Evolutionary conservation across 176 grass and related monocot genomes (phyloP), one percentile per base, ranked within the genome.

Genomic region (Aechmea fasciata): DNA sequence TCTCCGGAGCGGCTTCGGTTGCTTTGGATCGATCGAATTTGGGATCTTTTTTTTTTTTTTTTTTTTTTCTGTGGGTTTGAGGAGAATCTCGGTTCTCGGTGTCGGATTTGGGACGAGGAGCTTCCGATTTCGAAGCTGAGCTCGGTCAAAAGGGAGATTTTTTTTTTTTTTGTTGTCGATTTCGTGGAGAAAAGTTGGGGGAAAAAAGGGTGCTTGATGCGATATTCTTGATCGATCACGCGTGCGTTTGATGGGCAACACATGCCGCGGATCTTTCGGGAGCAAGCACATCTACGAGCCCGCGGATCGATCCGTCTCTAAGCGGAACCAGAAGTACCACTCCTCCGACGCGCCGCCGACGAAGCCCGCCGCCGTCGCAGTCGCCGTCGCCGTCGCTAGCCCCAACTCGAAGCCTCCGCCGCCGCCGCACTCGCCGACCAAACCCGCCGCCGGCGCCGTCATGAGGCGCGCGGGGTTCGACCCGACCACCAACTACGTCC

Each of bases 191-290:
- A 68, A 26, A 26, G 2, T 26, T 26, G 25, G 25, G 24, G 25
- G 5, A 41, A 41, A 41, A 41, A 7, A 8, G 33, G 33, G 33
- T 41, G 4, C 33, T 47, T 71, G 66, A 76, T 80, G 73, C 75
- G 19, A 41, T 41, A 41, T 41, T 41, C 33, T 41, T 41, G 33
- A 41, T 41, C 33, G 33, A 50, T 51, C 57, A 9, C 73, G 68
- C 79, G 61, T 70, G 33, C 86, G 78, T 92, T 97, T 97, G 84
- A 97, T 93, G 94, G 94, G 94, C 89, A 97, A 97, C 82, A 75
- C 86, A 73, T 97, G 94, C 86, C 78, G 84, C 52, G 82, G 94
- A 11, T 75, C 77, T 71, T 91, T 85, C 71, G 85, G 82, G 78
- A 87, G 79, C 84, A 92, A 78, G 79, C 75, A 83, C 79, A 73